A percentile compares a stretch with the other conserved stretches of the same genome.
Conservation (phyloP, 345 rosid species). For the Populus ilicifolia region DNA sequence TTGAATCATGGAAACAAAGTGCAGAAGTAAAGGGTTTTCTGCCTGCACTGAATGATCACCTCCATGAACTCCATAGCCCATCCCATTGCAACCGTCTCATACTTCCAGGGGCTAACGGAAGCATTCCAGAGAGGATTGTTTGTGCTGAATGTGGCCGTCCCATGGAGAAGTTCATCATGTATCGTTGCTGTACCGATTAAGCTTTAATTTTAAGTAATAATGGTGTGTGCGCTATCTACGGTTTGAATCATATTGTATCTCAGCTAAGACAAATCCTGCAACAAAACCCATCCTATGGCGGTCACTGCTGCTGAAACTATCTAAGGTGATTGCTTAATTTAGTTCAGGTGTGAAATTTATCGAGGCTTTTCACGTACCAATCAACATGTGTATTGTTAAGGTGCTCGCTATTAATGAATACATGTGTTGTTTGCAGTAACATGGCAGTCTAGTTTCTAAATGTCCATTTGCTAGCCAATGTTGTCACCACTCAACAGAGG, state of each 20-base stretch:
- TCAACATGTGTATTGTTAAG: background rate
- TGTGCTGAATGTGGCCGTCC: conserved; percentile 52
- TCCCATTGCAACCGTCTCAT: conserved; percentile 56
- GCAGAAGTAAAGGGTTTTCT: conserved; percentile 27
- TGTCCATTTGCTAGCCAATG: background rate
- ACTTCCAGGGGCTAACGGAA: conserved; percentile 39
- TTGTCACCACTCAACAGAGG: background rate
- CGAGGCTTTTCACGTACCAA: background rate
- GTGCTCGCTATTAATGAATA: background rate
- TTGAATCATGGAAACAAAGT: conserved; percentile 16
- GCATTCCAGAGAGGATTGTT: conserved; percentile 43
- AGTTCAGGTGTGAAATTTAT: background rate
- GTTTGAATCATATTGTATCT: background rate
- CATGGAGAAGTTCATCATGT: conserved; percentile 63
- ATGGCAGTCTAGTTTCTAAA: background rate
- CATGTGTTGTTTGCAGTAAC: background rate
- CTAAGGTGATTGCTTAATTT: background rate
- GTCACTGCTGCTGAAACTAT: background rate
- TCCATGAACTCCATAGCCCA: conserved; percentile 23
- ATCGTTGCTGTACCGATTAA: conserved; percentile 57
- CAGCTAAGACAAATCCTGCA: background rate
- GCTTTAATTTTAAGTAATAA: background rate
- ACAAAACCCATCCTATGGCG: too few relatives aligned
- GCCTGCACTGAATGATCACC: conserved; percentile 36
- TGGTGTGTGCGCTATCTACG: background rate